Percentiles rank a stretch among this genome's conserved stretches.
phyloP scores from a whole-genome alignment of 2,329 filamentous ascomycete species.

The Phialophora tarda region DNA sequence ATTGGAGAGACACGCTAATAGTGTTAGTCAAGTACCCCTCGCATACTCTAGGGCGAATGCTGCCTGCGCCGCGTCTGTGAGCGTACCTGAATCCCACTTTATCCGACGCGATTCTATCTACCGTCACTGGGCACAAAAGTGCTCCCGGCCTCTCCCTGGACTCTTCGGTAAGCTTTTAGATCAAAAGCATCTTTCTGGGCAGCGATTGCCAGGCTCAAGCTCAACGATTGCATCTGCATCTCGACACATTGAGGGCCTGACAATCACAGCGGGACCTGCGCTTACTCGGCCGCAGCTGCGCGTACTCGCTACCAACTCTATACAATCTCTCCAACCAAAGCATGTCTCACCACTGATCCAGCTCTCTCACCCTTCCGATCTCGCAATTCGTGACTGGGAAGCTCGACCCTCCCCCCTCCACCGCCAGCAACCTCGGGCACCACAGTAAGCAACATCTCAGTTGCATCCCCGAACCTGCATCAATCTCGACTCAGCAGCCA shows the following conservation, averaged over 20 bases:
- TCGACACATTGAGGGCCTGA: neutral
- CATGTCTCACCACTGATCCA: neutral
- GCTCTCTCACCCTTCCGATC: neutral
- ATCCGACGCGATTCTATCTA: neutral
- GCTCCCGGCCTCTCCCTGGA: neutral
- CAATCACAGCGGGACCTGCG: neutral
- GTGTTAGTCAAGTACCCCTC: neutral
- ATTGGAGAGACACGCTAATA: neutral
- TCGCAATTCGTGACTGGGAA: neutral
- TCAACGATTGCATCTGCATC: neutral
- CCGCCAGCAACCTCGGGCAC: neutral
- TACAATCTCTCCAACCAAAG: neutral
- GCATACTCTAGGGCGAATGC: neutral
- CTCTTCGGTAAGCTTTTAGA: neutral
- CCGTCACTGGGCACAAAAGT: neutral
- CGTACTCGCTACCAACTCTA: neutral
- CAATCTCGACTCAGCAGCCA: constrained; percentile 15
- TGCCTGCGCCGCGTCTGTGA: neutral
- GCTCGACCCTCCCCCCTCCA: neutral
- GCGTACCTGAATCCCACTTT: neutral
- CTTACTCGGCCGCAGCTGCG: neutral
- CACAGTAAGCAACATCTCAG: neutral
- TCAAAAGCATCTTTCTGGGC: neutral
- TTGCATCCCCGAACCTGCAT: neutral
- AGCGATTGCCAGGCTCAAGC: neutral